phyloP scores from a whole-genome alignment of 2,329 filamentous ascomycete species.

The Ploettnerulaceae sp. region DNA sequence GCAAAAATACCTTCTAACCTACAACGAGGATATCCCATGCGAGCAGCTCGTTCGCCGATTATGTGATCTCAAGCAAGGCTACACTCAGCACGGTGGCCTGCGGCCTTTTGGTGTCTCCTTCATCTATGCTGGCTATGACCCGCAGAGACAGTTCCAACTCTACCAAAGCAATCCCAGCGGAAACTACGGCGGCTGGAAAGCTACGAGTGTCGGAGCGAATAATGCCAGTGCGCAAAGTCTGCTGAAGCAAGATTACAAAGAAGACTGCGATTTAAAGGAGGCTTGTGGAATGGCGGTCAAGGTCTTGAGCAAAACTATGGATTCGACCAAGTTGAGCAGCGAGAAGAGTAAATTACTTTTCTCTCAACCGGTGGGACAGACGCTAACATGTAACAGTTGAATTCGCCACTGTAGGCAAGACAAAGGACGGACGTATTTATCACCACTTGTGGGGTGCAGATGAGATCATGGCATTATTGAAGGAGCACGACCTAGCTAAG shows the following conservation, averaged over 20 bases:
- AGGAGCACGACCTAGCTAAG: slow-evolving; percentile 94
- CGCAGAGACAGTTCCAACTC: slow-evolving; percentile 92
- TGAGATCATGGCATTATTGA: slow-evolving; percentile 89
- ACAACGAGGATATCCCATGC: slow-evolving; percentile 99
- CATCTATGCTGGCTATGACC: slow-evolving; percentile 98
- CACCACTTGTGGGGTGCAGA: slow-evolving; percentile 96
- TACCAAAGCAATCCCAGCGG: slow-evolving; percentile 98
- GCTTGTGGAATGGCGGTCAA: slow-evolving; percentile 97
- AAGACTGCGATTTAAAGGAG: slow-evolving; percentile 93
- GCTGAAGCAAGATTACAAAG: slow-evolving; percentile 99
- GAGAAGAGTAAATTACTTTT: slow-evolving; percentile 78
- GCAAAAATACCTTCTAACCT: slow-evolving; percentile 95
- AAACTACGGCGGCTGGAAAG: slow-evolving; percentile 99
- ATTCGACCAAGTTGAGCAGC: slow-evolving; percentile 96
- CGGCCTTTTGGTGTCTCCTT: slow-evolving; percentile 98
- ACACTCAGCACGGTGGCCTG: slow-evolving; percentile 97
- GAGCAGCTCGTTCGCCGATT: slow-evolving; percentile 95
- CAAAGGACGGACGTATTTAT: slow-evolving; percentile 92
- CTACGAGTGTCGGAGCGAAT: slow-evolving; percentile 95
- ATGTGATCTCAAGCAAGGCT: slow-evolving; percentile 98
- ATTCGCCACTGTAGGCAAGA: slow-evolving; percentile 96
- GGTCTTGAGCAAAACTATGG: slow-evolving; percentile 99
- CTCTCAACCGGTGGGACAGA: background rate
- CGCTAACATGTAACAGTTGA: slow-evolving; percentile 60
- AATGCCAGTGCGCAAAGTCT: slow-evolving; percentile 95